phyloP scores from a whole-genome alignment of 306 rosid genomes.

The Boehmeria nivea region DNA sequence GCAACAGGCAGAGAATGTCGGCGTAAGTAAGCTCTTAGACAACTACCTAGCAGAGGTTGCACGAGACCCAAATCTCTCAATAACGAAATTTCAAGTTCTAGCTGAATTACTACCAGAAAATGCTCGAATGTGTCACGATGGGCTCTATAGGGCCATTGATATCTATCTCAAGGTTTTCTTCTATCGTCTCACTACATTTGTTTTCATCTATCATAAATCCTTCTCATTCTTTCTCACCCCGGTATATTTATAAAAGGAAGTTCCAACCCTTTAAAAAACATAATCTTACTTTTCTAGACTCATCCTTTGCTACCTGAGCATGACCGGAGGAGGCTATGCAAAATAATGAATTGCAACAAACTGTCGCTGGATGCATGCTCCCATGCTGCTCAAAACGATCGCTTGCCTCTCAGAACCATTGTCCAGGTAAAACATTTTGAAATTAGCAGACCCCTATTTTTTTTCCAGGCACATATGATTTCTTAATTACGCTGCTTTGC shows the following conservation, averaged over 20 bases:
- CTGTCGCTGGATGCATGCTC: constrained; percentile 88
- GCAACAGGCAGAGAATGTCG: constrained; percentile 51
- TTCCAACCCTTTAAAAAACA: no score
- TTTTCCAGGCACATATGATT: no score
- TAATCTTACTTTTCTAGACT: constrained; percentile 41
- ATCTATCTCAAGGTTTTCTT: constrained; percentile 71
- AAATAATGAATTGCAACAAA: constrained; percentile 76
- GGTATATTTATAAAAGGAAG: constrained; percentile 5
- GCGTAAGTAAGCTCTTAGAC: constrained; percentile 82
- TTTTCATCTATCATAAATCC: constrained; percentile 6
- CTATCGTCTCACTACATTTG: constrained; percentile 12
- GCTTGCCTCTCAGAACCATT: constrained; percentile 79
- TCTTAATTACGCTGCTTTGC: constrained; percentile 4
- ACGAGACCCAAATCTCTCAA: constrained; percentile 75
- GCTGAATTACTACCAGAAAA: constrained; percentile 79
- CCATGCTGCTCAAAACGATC: constrained; percentile 92
- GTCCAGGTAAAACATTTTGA: constrained; percentile 59
- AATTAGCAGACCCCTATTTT: no score
- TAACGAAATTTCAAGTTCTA: constrained; percentile 73
- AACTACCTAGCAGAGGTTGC: constrained; percentile 87
- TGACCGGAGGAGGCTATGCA: constrained; percentile 82
- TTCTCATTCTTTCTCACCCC: neutral
- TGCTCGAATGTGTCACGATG: constrained; percentile 67
- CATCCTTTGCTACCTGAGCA: constrained; percentile 71
- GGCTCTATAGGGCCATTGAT: constrained; percentile 93